These are phyloP conservation scores for Trametes meyenii DNA, from an alignment of 768 basidiomycete species.

Conservation along the genomic window DNA sequence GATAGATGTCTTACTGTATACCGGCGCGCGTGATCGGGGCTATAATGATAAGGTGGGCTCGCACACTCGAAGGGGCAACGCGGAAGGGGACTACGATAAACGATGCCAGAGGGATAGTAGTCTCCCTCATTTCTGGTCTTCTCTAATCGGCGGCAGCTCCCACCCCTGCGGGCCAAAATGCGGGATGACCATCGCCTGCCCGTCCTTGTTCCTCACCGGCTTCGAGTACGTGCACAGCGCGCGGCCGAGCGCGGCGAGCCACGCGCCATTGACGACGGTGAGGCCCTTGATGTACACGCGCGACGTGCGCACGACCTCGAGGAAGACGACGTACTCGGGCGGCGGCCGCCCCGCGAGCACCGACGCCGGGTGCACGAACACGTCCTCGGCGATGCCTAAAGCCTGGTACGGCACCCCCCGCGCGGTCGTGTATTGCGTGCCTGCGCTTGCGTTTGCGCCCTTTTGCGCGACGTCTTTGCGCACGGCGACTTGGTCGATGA, in stretches of 20 bases:
- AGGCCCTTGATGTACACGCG: conserved; percentile 80
- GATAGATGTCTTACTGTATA: not conserved
- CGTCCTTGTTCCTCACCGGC: conserved; percentile 68
- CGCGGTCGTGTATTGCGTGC: conserved; percentile 71
- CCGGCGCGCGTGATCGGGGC: no score
- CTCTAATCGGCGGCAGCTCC: conserved; percentile 76
- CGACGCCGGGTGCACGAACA: conserved; percentile 93
- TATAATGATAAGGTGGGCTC: no score
- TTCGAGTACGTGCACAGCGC: conserved; percentile 89
- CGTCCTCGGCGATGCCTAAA: conserved; percentile 79
- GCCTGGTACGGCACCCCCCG: conserved; percentile 85
- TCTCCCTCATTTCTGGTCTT: conserved; percentile 15
- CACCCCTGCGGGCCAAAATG: conserved; percentile 85
- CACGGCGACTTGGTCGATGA: conserved; percentile 94
- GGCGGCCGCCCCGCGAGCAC: conserved; percentile 67
- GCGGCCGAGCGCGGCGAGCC: conserved; percentile 82
- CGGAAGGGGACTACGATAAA: not conserved
- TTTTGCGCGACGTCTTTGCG: conserved; percentile 81
- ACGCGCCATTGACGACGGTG: conserved; percentile 84
- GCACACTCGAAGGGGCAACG: no score
- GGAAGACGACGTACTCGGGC: conserved; percentile 85
- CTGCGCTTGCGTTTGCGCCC: conserved; percentile 43
- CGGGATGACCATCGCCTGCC: conserved; percentile 76
- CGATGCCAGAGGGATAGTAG: not conserved
- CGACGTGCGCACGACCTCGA: conserved; percentile 78